phyloP scores from a whole-genome alignment of 495 filamentous ascomycete genomes.

The Penicillium ucsense region DNA sequence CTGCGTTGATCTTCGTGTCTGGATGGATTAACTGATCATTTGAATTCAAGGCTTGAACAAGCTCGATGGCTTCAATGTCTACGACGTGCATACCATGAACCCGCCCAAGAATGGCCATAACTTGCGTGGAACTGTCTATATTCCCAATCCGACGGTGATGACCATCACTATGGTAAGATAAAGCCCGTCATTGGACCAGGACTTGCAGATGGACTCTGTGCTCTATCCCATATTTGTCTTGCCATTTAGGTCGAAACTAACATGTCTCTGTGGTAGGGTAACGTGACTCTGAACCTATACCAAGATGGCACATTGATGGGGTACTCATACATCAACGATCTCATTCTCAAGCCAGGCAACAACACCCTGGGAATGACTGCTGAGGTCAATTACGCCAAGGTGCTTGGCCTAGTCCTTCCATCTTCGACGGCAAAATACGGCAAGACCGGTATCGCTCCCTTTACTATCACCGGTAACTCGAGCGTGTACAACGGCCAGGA shows the following conservation, averaged over 20 bases:
- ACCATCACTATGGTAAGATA: conserved; percentile 49
- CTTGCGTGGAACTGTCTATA: conserved; percentile 50
- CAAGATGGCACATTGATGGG: conserved; percentile 44
- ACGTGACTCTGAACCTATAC: conserved; percentile 52
- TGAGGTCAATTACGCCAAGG: conserved; percentile 36
- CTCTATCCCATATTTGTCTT: neutral
- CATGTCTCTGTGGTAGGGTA: conserved; percentile 38
- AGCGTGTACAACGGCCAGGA: conserved; percentile 48
- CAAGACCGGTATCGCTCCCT: conserved; percentile 46
- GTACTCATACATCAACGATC: conserved; percentile 43
- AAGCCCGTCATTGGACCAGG: neutral
- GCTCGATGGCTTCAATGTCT: conserved; percentile 50
- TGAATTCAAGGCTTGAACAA: conserved; percentile 43
- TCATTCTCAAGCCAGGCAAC: conserved; percentile 50
- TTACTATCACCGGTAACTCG: conserved; percentile 48
- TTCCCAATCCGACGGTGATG: conserved; percentile 63
- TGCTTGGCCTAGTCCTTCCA: conserved; percentile 32
- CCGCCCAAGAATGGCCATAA: conserved; percentile 42
- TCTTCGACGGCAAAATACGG: conserved; percentile 25
- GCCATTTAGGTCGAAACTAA: neutral
- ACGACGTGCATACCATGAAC: conserved; percentile 38
- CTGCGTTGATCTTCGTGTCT: no score
- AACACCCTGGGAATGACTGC: conserved; percentile 49
- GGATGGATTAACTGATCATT: neutral
- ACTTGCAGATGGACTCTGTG: no score